Percentiles rank a stretch among this genome's conserved stretches.
Evolutionary conservation across 1,284 basidiomycete species (phyloP).

Genomic region (Rhodotorula sp.): DNA sequence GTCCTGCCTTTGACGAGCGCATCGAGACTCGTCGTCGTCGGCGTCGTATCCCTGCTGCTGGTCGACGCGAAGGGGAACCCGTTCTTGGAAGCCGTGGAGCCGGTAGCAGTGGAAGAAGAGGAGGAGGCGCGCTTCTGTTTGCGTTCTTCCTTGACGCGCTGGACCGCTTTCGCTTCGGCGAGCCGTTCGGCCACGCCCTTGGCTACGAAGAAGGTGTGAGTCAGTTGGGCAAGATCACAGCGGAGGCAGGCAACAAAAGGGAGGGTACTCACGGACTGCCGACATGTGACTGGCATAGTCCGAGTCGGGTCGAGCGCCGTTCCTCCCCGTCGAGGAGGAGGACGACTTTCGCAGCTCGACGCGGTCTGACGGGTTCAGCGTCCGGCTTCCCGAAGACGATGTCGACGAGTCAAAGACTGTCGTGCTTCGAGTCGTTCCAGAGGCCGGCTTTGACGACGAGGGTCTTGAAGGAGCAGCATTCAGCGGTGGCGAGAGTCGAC

Average conservation of each 20-base stretch:
- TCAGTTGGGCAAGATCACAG: too few species aligned
- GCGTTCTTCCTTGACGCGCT: background rate
- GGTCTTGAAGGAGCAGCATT: too few species aligned
- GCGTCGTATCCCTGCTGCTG: background rate
- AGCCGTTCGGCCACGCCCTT: conserved; percentile 12
- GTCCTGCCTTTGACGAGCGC: background rate
- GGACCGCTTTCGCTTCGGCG: conserved; percentile 8
- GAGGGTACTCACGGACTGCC: conserved; percentile 12
- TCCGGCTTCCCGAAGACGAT: background rate
- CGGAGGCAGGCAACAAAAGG: background rate
- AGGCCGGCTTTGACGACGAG: too few species aligned
- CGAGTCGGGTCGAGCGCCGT: background rate
- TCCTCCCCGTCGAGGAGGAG: background rate
- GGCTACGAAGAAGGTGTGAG: background rate
- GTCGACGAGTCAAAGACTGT: too few species aligned
- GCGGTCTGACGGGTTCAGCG: background rate
- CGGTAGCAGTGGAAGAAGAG: background rate
- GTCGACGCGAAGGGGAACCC: conserved; percentile 1
- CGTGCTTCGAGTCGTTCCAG: too few species aligned
- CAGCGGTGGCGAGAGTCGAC: background rate
- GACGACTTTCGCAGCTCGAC: conserved; percentile 8
- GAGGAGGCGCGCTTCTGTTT: background rate
- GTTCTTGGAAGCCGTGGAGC: background rate
- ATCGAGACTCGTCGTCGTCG: background rate
- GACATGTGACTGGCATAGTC: conserved; percentile 27